Percentiles rank a stretch among this genome's conserved stretches.
phyloP scores from a whole-genome alignment of 1,139 yeast species.

The Candida sp. region DNA sequence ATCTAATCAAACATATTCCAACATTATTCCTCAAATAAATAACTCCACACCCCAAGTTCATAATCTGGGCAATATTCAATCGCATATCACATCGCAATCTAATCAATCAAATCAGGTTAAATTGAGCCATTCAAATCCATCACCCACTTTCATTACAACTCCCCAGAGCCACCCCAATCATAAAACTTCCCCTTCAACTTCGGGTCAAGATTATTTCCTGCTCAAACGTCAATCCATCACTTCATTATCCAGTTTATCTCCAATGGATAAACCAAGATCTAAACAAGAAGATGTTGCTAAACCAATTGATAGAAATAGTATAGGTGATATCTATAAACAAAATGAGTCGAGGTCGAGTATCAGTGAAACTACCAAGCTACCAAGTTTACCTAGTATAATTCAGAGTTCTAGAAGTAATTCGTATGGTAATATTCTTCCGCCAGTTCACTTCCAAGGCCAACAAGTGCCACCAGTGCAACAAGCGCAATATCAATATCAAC shows the following conservation, averaged over 20 bases:
- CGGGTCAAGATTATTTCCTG: slow-evolving; percentile 1
- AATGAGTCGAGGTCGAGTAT: background rate
- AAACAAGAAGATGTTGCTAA: background rate
- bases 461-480: background rate
- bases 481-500: slow-evolving; percentile 4
- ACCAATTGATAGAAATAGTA: background rate
- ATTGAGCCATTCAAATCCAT: slow-evolving; percentile 1
- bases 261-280: background rate
- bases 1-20: background rate
- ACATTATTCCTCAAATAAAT: background rate
- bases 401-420: background rate
- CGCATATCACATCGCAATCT: background rate
- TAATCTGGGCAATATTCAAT: background rate
- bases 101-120: background rate
- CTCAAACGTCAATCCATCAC: slow-evolving; percentile 3
- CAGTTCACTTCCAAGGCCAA: background rate
- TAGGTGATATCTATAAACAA: background rate
- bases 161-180: background rate
- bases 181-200: slow-evolving; percentile 2
- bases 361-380: background rate
- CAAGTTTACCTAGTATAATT: background rate
- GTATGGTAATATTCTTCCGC: background rate
- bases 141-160: background rate
- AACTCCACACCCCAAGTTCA: background rate
- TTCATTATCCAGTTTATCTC: slow-evolving; percentile 2